Evolutionary conservation across 768 basidiomycete species (phyloP), one percentile per base, ranked within the genome.

Genomic region (Boletus rubropictus): DNA sequence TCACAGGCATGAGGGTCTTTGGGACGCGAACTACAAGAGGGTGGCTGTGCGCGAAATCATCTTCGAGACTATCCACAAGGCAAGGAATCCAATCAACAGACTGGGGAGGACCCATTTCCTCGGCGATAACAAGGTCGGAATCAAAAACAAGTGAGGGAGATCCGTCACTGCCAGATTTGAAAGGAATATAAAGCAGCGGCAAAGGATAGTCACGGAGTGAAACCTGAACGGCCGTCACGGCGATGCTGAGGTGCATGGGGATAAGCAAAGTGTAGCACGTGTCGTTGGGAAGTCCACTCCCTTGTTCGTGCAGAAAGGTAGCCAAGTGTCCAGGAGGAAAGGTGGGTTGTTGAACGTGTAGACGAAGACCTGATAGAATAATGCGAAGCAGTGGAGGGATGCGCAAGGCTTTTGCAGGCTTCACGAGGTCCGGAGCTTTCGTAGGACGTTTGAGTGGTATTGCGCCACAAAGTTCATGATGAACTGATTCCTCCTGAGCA

Each of bases 1-100:
- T 98, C 57, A 94, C 86, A 0, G 94, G 87, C 88, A 93, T 95
- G 48, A 91, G 84, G 0, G 92, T 94, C 65, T 94, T 96, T 2
- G 92, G 90, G 28, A 95, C 74, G 34, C 67, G 52, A 33, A 93
- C 65, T 21, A 70, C 71, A 39, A 93, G 75, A 5, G 77, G 72
- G 2, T 69, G 65, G 24, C 77, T 72, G 6, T 75, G 78, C 24
- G 70, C 69, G 28, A 75, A 61, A 25, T 79, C 80, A 24, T 77
- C 74, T 44, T 78, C 69, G 4, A 69, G 62, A n/a, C 77, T 75
- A 40, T 86, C 68, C 51, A 96, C 73, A 4, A 74, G 70, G 55
- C 83, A 88, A 14, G 80, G 63, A 18, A 91, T 69, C 82, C 86
- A 88, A 51, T 86, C 75, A 28, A 86, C 77, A 0, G 87, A 86